Evolutionary conservation across 2,329 filamentous ascomycete genomes (phyloP).

Genomic region (Penicillium nordicum): DNA sequence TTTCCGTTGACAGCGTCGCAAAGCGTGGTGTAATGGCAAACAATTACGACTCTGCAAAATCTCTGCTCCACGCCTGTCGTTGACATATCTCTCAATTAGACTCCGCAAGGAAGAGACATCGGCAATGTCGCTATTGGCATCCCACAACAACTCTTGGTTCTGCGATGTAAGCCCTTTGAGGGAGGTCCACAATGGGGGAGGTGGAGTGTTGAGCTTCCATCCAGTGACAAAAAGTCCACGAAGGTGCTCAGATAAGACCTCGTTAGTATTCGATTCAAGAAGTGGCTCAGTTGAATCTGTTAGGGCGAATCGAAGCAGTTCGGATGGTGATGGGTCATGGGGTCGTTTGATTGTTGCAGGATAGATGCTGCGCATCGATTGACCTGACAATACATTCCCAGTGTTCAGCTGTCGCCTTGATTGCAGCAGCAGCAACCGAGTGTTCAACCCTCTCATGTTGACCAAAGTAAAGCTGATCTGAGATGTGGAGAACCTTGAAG

Average conservation of each 20-base stretch:
- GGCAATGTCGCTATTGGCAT: not conserved
- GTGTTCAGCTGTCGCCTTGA: not conserved
- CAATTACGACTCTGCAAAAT: slow-evolving; percentile 10
- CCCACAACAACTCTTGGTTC: not conserved
- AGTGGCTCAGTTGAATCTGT: slow-evolving; percentile 19
- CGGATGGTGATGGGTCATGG: slow-evolving; percentile 23
- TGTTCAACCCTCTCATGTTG: slow-evolving; percentile 10
- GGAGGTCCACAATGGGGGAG: slow-evolving; percentile 22
- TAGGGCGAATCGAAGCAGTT: slow-evolving; percentile 34
- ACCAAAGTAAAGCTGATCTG: not conserved
- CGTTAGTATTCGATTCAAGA: not conserved
- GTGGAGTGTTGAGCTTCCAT: slow-evolving; percentile 21
- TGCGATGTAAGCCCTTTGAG: slow-evolving; percentile 12
- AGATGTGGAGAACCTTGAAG: slow-evolving; percentile 20
- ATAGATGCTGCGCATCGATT: not conserved
- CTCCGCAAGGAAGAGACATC: slow-evolving; percentile 19
- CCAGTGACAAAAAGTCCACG: slow-evolving; percentile 19
- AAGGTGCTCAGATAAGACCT: slow-evolving; percentile 15
- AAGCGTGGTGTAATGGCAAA: slow-evolving; percentile 13
- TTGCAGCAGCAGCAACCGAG: not conserved
- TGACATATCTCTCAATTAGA: slow-evolving; percentile 26
- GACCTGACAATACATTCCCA: not conserved
- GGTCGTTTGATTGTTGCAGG: not conserved
- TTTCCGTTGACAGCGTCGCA: slow-evolving; percentile 24
- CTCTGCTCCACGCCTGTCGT: slow-evolving; percentile 5